Evolutionary conservation across 495 filamentous ascomycete genomes (phyloP).

Genomic region (Aspergillus taichungensis): DNA sequence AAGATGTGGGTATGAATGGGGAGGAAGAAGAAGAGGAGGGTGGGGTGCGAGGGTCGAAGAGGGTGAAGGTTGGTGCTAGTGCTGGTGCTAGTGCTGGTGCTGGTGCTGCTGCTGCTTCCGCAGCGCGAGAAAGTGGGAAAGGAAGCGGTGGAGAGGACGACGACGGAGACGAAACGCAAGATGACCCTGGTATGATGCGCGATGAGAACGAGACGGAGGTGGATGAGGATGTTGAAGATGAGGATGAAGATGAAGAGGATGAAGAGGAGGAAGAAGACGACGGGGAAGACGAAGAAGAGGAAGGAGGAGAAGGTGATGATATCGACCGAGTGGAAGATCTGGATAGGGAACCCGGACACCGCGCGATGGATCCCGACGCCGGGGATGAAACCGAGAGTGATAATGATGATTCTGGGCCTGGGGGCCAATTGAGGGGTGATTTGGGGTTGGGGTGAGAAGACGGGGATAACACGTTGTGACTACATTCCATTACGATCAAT

Average conservation of each 20-base stretch:
- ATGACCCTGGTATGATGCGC: constrained; percentile 4
- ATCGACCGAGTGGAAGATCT: constrained; percentile 59
- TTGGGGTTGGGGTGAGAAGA: constrained; percentile 26
- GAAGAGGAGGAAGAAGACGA: constrained; percentile 37
- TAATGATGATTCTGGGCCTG: constrained; percentile 31
- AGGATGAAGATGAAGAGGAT: constrained; percentile 45
- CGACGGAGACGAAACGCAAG: constrained; percentile 46
- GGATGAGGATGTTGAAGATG: constrained; percentile 45
- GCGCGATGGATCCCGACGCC: constrained; percentile 31
- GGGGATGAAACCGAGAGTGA: constrained; percentile 33
- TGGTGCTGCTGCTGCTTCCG: constrained; percentile 21
- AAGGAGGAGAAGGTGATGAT: constrained; percentile 39
- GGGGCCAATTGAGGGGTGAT: constrained; percentile 34
- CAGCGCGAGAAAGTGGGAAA: constrained; percentile 36
- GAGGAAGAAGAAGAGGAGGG: constrained; percentile 30
- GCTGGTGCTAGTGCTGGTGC: constrained; percentile 38
- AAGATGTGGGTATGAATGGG: constrained; percentile 36
- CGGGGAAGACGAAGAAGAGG: constrained; percentile 31
- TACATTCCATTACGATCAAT: not conserved
- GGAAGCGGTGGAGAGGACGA: constrained; percentile 35
- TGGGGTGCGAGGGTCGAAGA: constrained; percentile 38
- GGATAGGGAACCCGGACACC: constrained; percentile 25
- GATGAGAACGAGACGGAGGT: constrained; percentile 39
- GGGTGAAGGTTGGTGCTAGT: constrained; percentile 34
- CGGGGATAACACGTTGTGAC: too few species aligned